Evolutionary conservation across 371 early-diverging fungal species (phyloP), one percentile per base, ranked within the genome.

Genomic region (Nematocida ausubeli): DNA sequence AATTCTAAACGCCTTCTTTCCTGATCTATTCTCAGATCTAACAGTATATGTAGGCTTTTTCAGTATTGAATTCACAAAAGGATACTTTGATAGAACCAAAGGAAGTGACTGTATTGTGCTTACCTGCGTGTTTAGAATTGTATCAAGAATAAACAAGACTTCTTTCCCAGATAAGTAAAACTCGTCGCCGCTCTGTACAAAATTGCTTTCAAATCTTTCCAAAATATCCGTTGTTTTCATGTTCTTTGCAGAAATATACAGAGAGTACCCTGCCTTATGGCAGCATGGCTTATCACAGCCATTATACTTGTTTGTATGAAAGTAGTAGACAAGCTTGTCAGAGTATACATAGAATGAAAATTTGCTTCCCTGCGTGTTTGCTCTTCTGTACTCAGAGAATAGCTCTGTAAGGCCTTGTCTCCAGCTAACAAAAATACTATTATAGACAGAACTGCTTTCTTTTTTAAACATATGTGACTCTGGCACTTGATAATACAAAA

Each of bases 111-210:
- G 28, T 1, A 75, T 37, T 5, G 55, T 24, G 32, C 73, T 64
- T 32, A 66, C 65, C 37, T 75, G 34, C 7, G 32, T 26, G 35
- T 75, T 75, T 16, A 75, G 7, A 40, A 75, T 66, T 5, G 56
- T 35, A 47, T 75, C 78, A 1, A 75, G 64, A 40, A 75, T 55
- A 75, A 75, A 75, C 0, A 75, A 47, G n/a, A 75, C 78, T 16
- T 37, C 19, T 2, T n/a, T 24, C 32, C 78, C 78, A 4, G 66
- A 54, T 4, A 75, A 34, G 32, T 19, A 51, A 3, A 12, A 64
- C 2, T 28, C 51, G 19, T 32, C 1, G 4, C 26, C 37, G 14
- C 66, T n/a, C 24, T 42, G 14, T n/a, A 16, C 6, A 40, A 66
- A 75, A n/a, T 52, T 39, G 12, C 56, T 35, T 4, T 63, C 65